Evolutionary conservation across 2,329 filamentous ascomycete species (phyloP).

Genomic region (Nemania diffusa): DNA sequence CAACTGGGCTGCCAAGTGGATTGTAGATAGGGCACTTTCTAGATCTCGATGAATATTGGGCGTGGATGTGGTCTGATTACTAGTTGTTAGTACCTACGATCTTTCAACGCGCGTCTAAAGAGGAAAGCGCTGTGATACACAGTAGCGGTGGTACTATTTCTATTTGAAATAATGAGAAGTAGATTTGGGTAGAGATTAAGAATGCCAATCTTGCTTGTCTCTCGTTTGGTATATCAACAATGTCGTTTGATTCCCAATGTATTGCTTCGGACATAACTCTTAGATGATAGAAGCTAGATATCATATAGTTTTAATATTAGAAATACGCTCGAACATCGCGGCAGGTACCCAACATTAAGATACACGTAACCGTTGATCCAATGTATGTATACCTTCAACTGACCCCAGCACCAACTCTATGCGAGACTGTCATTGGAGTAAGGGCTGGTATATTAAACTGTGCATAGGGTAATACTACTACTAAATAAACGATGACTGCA

Average conservation of each 20-base stretch:
- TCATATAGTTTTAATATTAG: not conserved
- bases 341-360: not conserved
- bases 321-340: not conserved
- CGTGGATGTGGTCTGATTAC: not conserved
- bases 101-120: not conserved
- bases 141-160: constrained; percentile 12
- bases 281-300: not conserved
- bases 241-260: not conserved
- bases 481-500: not conserved
- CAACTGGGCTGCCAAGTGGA: not conserved
- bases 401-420: not conserved
- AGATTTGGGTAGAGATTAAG: not conserved
- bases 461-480: not conserved
- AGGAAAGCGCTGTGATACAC: not conserved
- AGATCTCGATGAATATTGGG: not conserved
- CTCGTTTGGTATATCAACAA: not conserved
- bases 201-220: not conserved
- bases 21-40: not conserved
- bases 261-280: not conserved
- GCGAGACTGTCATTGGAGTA: not conserved
- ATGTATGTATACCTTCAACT: not conserved
- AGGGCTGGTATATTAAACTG: not conserved
- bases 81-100: not conserved
- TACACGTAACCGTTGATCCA: not conserved
- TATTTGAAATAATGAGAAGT: constrained; percentile 19